Percentiles rank a stretch among this genome's conserved stretches.
phyloP scores from a whole-genome alignment of 208 protist genomes.

The Leishmania turanica region DNA sequence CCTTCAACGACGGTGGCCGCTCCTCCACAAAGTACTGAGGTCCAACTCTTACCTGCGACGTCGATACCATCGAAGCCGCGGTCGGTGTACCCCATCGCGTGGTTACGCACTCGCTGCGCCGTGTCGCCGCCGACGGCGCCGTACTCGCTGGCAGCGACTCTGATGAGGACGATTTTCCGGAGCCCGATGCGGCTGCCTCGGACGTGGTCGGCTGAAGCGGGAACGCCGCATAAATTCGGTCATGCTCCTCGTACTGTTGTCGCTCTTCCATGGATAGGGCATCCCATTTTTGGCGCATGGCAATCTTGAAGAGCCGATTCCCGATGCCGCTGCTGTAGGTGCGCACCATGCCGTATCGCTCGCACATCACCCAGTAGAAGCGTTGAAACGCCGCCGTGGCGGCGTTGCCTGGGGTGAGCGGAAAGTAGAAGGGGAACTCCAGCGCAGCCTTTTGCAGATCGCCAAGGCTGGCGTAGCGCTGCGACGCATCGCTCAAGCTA shows the following conservation, averaged over 20 bases:
- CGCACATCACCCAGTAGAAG: constrained; percentile 70
- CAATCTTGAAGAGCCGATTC: constrained; percentile 63
- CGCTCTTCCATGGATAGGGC: constrained; percentile 57
- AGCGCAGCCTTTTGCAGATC: constrained; percentile 80
- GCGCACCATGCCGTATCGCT: constrained; percentile 53
- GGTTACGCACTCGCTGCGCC: neutral
- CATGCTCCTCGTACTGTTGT: constrained; percentile 24
- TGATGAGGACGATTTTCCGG: neutral
- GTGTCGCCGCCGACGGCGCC: neutral
- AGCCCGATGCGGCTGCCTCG: neutral
- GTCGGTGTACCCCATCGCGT: neutral
- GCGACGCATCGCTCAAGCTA: constrained; percentile 36
- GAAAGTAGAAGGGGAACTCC: constrained; percentile 78
- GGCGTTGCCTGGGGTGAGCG: constrained; percentile 42
- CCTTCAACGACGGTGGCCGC: constrained; percentile 6
- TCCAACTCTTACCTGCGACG: neutral
- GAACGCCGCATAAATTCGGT: constrained; percentile 45
- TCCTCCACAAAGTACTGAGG: constrained; percentile 18
- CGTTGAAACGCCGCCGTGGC: constrained; percentile 43
- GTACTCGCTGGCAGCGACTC: neutral
- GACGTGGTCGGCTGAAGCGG: constrained; percentile 29
- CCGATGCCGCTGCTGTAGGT: constrained; percentile 21
- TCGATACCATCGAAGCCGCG: neutral
- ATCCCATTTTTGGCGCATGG: constrained; percentile 72
- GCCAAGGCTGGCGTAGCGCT: constrained; percentile 43